Percentiles rank a stretch among this genome's conserved stretches.
Evolutionary conservation across 129 eudicot species (phyloP).

Genomic region (Pulicaria dysenterica): DNA sequence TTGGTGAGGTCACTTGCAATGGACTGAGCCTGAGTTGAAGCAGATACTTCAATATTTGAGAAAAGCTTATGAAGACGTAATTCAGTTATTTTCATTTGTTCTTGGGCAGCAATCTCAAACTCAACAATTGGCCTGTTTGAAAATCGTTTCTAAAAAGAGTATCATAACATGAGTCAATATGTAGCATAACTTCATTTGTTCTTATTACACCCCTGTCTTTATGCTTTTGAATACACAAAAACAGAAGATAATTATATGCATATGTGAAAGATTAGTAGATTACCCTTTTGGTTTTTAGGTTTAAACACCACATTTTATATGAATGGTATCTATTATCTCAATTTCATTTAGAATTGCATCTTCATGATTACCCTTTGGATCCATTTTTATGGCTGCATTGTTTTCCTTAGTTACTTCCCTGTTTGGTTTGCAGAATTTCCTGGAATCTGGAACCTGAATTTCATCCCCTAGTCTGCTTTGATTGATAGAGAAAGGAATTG

Average conservation of each 20-base stretch:
- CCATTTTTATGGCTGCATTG: no score
- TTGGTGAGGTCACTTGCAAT: conserved; percentile 50
- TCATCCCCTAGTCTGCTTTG: no score
- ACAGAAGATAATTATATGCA: background rate
- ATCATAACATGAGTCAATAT: conserved; percentile 15
- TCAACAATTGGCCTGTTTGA: conserved; percentile 88
- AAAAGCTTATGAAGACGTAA: conserved; percentile 79
- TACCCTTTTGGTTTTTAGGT: no score
- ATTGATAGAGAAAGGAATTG: no score
- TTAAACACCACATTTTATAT: no score
- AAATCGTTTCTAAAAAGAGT: conserved; percentile 61
- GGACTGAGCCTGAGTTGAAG: conserved; percentile 37
- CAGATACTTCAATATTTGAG: conserved; percentile 40
- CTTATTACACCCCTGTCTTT: background rate
- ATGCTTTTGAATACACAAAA: background rate
- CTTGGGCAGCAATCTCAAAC: conserved; percentile 86
- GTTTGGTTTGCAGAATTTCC: no score
- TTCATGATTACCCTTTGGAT: no score
- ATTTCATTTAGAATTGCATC: no score
- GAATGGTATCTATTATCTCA: no score
- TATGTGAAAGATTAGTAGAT: background rate
- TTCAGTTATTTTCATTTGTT: conserved; percentile 94
- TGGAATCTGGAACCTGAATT: no score
- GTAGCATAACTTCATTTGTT: conserved; percentile 8
- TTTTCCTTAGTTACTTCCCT: no score